A percentile compares a stretch with the other conserved stretches of the same genome.
Conservation (phyloP, 169 alveolate genomes). For the Plasmodium ovale region DNA sequence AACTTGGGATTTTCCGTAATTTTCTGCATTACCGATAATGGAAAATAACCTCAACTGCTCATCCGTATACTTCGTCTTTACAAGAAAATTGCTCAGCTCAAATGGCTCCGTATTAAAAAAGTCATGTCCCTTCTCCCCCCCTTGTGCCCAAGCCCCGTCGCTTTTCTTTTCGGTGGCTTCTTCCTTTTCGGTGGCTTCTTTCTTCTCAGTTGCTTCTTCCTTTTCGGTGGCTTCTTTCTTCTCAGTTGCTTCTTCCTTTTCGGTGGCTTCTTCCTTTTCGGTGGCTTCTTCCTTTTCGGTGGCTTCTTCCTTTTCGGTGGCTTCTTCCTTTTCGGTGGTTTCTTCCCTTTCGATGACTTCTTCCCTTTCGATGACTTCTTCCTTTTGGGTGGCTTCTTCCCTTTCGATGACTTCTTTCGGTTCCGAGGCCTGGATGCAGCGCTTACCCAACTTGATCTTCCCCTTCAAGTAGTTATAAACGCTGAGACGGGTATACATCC, state of each 20-base stretch:
- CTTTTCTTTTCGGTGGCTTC: background rate
- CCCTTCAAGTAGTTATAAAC: conserved; percentile 27
- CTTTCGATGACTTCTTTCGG: too few relatives aligned
- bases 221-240: background rate
- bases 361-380: background rate
- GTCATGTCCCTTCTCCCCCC: background rate
- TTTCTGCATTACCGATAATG: conserved; percentile 15
- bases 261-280: background rate
- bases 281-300: background rate
- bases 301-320: background rate
- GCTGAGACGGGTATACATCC: conserved; percentile 36
- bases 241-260: background rate
- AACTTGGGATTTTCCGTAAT: background rate
- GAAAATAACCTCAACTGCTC: conserved; percentile 58
- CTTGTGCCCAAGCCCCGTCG: background rate
- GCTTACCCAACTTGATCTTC: background rate
- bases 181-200: background rate
- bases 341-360: background rate
- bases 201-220: background rate
- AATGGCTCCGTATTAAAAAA: background rate
- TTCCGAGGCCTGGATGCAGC: background rate
- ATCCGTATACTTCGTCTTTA: conserved; percentile 54
- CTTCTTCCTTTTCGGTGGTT: background rate
- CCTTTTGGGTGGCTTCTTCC: background rate
- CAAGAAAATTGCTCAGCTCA: background rate